Base-by-base conservation (phyloP, 352 stramenopile species). In the Phytophthora melonis region DNA sequence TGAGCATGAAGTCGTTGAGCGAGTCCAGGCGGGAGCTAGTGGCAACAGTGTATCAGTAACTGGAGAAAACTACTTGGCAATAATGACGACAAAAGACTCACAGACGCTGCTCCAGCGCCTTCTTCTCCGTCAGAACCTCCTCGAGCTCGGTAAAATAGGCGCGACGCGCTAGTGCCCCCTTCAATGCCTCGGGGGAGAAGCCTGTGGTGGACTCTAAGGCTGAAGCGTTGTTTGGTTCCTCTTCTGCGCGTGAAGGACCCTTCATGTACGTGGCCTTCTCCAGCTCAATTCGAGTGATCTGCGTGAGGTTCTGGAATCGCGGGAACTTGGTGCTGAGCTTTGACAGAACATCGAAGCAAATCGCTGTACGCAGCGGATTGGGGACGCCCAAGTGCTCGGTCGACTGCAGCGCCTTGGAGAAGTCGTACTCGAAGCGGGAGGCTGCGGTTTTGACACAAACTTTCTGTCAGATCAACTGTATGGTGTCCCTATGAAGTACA, bases 111-210 rank as follows among this genome's bases (percentile, higher is more conserved):
- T 92, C 71, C 3, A 92, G 50, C 1, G 60, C 56, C 7, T 72
- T 60, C 14, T 90, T 84, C 54, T 84, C 78, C 0, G 58, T 39
- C 1, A 83, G 49, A 1, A 90, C 75, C 23, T 84, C 70, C 5
- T 83, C 70, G 1, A 93, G 66, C n/a, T 93, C 78, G 0, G 77
- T 74, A 61, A 92, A 93, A 53, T 87, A 92, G 0, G 87, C 75
- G 25, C 68, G 75, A n/a, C 78, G 74, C 0, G 39, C 70, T 43
- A 93, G 65, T 19, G 60, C 78, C n/a, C 63, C 52, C 14, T 63
- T 59, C 16, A 78, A 39, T n/a, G 58, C 52, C 5, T 72, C 49
- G 70, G 66, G 53, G 56, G 60, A 55, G 8, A 64, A 73, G 19
- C 63, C 56, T 45, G 11, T 45, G 32, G 23, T 16, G 50, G 23